Percentiles rank a stretch among this genome's conserved stretches.
phyloP scores from a whole-genome alignment of 164 flowering plant genomes.

The Chimonanthus praecox region DNA sequence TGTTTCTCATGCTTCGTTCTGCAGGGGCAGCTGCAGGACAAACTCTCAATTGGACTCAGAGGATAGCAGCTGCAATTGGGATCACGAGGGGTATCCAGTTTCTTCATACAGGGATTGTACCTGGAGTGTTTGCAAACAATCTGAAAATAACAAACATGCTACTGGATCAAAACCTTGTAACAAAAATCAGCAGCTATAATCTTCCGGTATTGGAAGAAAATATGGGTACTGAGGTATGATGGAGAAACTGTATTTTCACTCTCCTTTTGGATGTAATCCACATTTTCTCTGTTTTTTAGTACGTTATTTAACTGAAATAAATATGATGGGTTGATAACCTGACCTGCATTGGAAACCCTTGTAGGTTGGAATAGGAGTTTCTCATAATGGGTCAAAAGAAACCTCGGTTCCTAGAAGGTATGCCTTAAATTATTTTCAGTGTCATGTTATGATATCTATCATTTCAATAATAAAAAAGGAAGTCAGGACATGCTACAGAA shows the following conservation, averaged over 20 bases:
- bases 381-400: slow-evolving; percentile 36
- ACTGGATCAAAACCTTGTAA: slow-evolving; percentile 68
- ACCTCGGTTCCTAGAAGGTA: slow-evolving; percentile 33
- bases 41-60: slow-evolving; percentile 68
- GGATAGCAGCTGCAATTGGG: slow-evolving; percentile 80
- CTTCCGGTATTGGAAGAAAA: slow-evolving; percentile 65
- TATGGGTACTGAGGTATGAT: slow-evolving; percentile 20
- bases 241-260: background rate
- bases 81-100: slow-evolving; percentile 85
- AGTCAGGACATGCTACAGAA: no score
- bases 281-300: background rate
- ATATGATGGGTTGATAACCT: background rate
- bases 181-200: slow-evolving; percentile 85
- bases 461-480: no score
- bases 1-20: slow-evolving; percentile 3
- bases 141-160: slow-evolving; percentile 71
- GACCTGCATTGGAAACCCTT: slow-evolving; percentile 6
- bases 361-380: slow-evolving; percentile 38
- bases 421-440: no score
- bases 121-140: slow-evolving; percentile 67
- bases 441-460: no score
- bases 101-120: slow-evolving; percentile 83
- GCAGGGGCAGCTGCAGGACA: slow-evolving; percentile 36
- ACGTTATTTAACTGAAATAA: slow-evolving; percentile 7
- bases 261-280: background rate